Conservation (phyloP, 2,329 filamentous ascomycete species). For the Aspergillus niger region DNA sequence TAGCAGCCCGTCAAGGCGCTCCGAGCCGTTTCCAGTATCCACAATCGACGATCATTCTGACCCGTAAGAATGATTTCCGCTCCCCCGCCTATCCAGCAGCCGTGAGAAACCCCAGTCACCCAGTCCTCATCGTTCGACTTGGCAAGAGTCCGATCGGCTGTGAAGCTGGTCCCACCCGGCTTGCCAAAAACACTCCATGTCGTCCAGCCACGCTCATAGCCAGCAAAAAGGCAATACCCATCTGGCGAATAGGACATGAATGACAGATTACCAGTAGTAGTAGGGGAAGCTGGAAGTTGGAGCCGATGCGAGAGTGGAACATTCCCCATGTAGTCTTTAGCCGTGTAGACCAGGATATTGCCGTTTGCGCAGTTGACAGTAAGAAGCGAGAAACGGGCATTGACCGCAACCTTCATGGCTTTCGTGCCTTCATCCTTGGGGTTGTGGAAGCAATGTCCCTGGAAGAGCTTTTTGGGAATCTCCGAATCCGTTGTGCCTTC, state of each 20-base stretch:
- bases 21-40: slow-evolving; percentile 87
- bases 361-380: slow-evolving; percentile 82
- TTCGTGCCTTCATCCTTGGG: slow-evolving; percentile 62
- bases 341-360: slow-evolving; percentile 83
- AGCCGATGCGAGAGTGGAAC: slow-evolving; percentile 84
- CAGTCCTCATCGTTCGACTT: slow-evolving; percentile 74
- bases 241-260: slow-evolving; percentile 87
- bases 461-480: slow-evolving; percentile 70
- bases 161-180: slow-evolving; percentile 80
- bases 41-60: slow-evolving; percentile 73
- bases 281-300: slow-evolving; percentile 65
- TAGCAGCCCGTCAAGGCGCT: slow-evolving; percentile 93
- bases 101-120: slow-evolving; percentile 76
- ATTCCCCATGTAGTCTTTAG: slow-evolving; percentile 89
- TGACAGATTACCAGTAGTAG: slow-evolving; percentile 69
- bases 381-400: slow-evolving; percentile 91
- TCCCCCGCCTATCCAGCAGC: slow-evolving; percentile 83
- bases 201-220: slow-evolving; percentile 89
- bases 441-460: slow-evolving; percentile 85
- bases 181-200: slow-evolving; percentile 98
- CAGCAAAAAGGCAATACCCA: slow-evolving; percentile 92
- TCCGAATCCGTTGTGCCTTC: slow-evolving; percentile 47
- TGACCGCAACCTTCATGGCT: slow-evolving; percentile 78
- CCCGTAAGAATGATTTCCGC: slow-evolving; percentile 79
- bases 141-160: slow-evolving; percentile 65